Percentiles rank a stretch among this genome's conserved stretches.
Conservation (phyloP, 495 filamentous ascomycete species). For the Neurospora discreta region DNA sequence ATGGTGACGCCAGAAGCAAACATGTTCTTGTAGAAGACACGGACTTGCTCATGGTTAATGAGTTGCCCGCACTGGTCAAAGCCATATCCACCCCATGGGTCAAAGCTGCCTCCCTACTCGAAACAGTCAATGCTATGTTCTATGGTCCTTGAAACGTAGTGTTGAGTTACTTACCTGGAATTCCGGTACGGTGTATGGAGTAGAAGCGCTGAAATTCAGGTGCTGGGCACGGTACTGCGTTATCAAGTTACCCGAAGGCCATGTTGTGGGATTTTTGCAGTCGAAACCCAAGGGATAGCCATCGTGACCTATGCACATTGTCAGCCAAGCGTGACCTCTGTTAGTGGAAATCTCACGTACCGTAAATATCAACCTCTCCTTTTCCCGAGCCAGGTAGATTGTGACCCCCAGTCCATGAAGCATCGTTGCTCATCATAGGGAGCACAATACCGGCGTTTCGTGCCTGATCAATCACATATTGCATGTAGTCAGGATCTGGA, state of each 20-base stretch:
- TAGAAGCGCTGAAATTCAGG: conserved; percentile 31
- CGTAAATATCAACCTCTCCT: conserved; percentile 64
- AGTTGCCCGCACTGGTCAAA: conserved; percentile 53
- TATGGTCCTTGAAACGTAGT: neutral
- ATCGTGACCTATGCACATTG: conserved; percentile 43
- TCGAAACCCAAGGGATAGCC: conserved; percentile 58
- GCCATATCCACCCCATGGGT: conserved; percentile 62
- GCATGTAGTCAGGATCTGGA: conserved; percentile 56
- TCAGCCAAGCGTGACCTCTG: neutral
- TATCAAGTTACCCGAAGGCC: conserved; percentile 37
- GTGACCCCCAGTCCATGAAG: conserved; percentile 36
- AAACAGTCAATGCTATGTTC: conserved; percentile 34
- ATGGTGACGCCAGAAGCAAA: conserved; percentile 44
- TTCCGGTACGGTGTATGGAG: conserved; percentile 58
- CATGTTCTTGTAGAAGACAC: conserved; percentile 75
- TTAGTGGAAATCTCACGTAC: neutral
- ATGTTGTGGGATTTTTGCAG: conserved; percentile 41
- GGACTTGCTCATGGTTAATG: conserved; percentile 58
- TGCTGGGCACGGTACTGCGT: conserved; percentile 24
- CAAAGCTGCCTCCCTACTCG: conserved; percentile 59
- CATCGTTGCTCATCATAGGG: conserved; percentile 71
- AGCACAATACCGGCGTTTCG: conserved; percentile 59
- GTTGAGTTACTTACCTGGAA: conserved; percentile 14
- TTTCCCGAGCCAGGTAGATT: conserved; percentile 54
- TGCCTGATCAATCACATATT: conserved; percentile 56